These are phyloP conservation scores for Lippia alba DNA, from an alignment of 305 asterid genomes.

Conservation along the genomic window DNA sequence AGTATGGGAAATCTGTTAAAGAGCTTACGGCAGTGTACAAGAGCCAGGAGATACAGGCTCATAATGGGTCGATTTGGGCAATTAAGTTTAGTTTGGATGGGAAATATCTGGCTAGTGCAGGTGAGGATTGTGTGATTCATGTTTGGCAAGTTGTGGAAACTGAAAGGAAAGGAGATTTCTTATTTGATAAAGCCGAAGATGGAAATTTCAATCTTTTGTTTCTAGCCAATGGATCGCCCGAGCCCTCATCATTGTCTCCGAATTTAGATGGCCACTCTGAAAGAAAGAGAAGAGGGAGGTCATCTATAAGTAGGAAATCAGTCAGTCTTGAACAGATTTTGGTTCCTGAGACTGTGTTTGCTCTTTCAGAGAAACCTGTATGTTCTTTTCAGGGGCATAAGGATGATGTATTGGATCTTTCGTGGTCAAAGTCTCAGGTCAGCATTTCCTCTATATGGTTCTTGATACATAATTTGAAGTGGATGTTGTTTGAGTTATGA, in stretches of 20 bases:
- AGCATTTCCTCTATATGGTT: slow-evolving; percentile 12
- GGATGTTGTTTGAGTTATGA: neutral
- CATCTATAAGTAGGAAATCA: slow-evolving; percentile 88
- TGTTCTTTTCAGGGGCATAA: slow-evolving; percentile 89
- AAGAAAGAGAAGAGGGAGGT: slow-evolving; percentile 88
- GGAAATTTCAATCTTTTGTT: slow-evolving; percentile 75
- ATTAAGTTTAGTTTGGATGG: slow-evolving; percentile 98
- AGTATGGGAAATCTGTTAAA: slow-evolving; percentile 89
- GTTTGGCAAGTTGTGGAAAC: slow-evolving; percentile 91
- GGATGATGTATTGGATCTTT: slow-evolving; percentile 91
- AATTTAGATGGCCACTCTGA: slow-evolving; percentile 71
- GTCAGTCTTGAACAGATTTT: slow-evolving; percentile 78
- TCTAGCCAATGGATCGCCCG: slow-evolving; percentile 88
- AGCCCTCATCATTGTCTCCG: slow-evolving; percentile 75
- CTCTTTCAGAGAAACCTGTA: slow-evolving; percentile 81
- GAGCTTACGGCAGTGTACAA: slow-evolving; percentile 85
- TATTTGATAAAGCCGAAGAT: slow-evolving; percentile 83
- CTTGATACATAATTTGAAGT: slow-evolving; percentile 11
- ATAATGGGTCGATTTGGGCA: slow-evolving; percentile 95
- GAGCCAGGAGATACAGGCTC: slow-evolving; percentile 96
- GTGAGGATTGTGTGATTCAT: slow-evolving; percentile 95
- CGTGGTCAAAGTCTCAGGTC: slow-evolving; percentile 99
- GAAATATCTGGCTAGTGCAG: slow-evolving; percentile 97
- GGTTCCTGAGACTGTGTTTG: slow-evolving; percentile 84
- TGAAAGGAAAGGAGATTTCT: slow-evolving; percentile 86